Base-by-base conservation (phyloP, 306 rosid genomes). In the Casuarina glauca region DNA sequence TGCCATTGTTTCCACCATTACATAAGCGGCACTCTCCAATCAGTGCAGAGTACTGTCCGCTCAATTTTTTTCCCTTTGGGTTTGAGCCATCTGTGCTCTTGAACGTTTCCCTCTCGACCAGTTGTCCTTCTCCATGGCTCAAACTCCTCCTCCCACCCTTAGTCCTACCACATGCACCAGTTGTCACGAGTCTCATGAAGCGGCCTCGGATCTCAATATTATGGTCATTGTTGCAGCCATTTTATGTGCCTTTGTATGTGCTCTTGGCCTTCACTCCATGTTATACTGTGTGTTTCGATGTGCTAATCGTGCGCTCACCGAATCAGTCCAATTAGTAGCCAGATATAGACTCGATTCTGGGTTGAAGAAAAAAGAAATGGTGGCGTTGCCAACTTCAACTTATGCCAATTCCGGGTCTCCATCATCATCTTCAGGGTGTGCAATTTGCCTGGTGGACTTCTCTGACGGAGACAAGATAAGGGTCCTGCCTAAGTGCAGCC, bases 231-330 rank as follows among this genome's bases (percentile, higher is more conserved):
- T 86, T 64, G 96, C 90, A 13, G 96, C 93, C 41, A 76, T 90
- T 7, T 46, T 89, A 0, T 93, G 94, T 55, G 94, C 92, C 16
- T 75, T 89, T 16, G 79, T 93, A 1, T 93, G 96, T 26, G 91
- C 92, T 41, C 91, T 93, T 2, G 96, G 97, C 60, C 90, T 93
- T 16, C 89, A 90, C 70, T 83, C 93, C 38, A 93, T 79, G 89
- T 69, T 90, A 32, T 84, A 76, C 52, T 93, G 96, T 42, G 88
- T 87, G 13, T 79, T 93, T 78, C 90, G 78, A 81, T 93, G 96
- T 11, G 91, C 87, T 0, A 81, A n/a, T 50, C 89, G 89, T 0
- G 75, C 80, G 68, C 51, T 90, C 7, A 87, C 82, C 0, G 87
- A 89, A 15, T 86, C 92, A 0, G 75, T 77, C 16, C 89, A 82